These are phyloP conservation scores for Theileria orientalis DNA, from an alignment of 169 alveolate species.

Conservation along the genomic window DNA sequence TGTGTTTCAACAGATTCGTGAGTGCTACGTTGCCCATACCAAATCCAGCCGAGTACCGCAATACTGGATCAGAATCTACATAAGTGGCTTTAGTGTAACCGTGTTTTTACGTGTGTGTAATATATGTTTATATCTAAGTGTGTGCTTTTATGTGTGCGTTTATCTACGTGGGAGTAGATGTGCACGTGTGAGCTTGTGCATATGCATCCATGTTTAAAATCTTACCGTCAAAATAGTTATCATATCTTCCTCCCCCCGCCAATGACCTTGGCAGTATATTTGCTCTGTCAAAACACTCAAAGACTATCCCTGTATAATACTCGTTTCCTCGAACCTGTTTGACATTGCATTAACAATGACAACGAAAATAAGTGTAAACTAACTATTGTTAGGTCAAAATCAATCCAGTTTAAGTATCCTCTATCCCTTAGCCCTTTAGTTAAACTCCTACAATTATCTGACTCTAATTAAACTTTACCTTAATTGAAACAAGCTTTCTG, in stretches of 20 bases:
- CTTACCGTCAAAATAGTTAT: constrained; percentile 35
- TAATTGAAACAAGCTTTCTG: neutral
- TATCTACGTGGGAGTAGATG: no score
- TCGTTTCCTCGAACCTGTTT: constrained; percentile 55
- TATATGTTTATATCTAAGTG: no score
- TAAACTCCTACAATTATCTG: constrained; percentile 11
- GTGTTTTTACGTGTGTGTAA: no score
- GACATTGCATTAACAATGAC: neutral
- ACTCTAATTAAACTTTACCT: neutral
- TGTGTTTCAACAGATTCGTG: constrained; percentile 13
- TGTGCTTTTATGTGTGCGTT: no score
- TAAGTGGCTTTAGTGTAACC: no score
- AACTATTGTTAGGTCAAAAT: constrained; percentile 55
- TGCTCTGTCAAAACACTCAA: constrained; percentile 56
- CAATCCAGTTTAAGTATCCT: constrained; percentile 42
- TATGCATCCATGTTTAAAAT: no score
- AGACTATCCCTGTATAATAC: constrained; percentile 60
- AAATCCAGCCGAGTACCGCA: constrained; percentile 49
- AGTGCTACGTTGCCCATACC: constrained; percentile 65
- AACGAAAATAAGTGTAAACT: no score
- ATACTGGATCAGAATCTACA: constrained; percentile 22
- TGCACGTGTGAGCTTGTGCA: no score
- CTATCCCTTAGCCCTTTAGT: constrained; percentile 8
- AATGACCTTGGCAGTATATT: constrained; percentile 32
- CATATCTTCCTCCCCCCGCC: constrained; percentile 70